These are phyloP conservation scores for Tricholoma flavovirens DNA, from an alignment of 768 basidiomycete genomes.

Conservation along the genomic window DNA sequence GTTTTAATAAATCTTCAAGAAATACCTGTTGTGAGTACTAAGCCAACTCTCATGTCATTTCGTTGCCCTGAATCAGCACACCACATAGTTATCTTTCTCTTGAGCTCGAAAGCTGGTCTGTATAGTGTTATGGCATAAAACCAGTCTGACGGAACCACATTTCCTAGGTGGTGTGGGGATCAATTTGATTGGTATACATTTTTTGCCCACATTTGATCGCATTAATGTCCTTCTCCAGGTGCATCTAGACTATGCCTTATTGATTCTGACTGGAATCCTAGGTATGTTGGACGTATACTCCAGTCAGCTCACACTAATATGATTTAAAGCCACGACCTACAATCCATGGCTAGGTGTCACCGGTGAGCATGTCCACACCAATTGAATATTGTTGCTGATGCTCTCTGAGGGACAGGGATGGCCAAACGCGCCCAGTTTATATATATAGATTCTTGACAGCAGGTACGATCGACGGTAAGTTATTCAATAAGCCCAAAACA, in stretches of 20 bases:
- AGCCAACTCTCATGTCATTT: background rate
- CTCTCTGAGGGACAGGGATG: conserved; percentile 56
- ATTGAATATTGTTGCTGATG: conserved; percentile 3
- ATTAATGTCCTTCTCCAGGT: conserved; percentile 24
- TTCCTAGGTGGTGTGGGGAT: conserved; percentile 80
- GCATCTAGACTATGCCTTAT: conserved; percentile 83
- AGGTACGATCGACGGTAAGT: conserved; percentile 82
- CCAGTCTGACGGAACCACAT: background rate
- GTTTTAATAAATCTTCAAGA: conserved; percentile 78
- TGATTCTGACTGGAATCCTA: conserved; percentile 95
- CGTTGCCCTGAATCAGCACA: background rate
- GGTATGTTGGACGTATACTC: conserved; percentile 32
- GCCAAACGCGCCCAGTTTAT: conserved; percentile 86
- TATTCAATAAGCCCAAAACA: background rate
- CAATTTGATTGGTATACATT: conserved; percentile 68
- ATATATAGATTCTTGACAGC: conserved; percentile 85
- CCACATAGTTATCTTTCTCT: conserved; percentile 71
- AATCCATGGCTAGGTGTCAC: conserved; percentile 97
- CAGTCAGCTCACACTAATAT: background rate
- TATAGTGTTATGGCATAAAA: background rate
- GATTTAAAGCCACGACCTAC: conserved; percentile 69
- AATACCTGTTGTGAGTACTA: conserved; percentile 60
- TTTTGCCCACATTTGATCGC: background rate
- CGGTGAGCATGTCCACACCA: conserved; percentile 41
- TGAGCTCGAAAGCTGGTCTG: conserved; percentile 85